Percentiles rank a stretch among this genome's conserved stretches.
Conservation (phyloP, 2,329 filamentous ascomycete species). For the Chaetomium sp. region DNA sequence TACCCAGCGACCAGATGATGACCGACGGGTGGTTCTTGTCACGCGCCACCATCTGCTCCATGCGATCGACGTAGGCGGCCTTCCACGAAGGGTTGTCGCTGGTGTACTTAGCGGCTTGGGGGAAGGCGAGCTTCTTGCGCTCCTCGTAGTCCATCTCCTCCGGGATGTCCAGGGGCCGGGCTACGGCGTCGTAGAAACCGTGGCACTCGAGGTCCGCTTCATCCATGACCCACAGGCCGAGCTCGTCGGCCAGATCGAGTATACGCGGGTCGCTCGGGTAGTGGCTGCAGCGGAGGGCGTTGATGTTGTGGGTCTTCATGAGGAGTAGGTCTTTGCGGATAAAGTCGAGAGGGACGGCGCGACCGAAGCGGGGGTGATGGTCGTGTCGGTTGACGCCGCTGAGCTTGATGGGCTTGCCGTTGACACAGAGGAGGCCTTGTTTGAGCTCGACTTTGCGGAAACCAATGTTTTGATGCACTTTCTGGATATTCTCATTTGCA, state of each 20-base stretch:
- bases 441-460: constrained; percentile 60
- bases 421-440: constrained; percentile 54
- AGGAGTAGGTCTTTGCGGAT: constrained; percentile 55
- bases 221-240: constrained; percentile 57
- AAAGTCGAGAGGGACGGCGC: constrained; percentile 56
- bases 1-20: constrained; percentile 67
- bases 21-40: constrained; percentile 67
- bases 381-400: constrained; percentile 65
- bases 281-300: constrained; percentile 62
- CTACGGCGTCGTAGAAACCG: constrained; percentile 45
- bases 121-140: constrained; percentile 50
- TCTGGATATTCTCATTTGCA: constrained; percentile 28
- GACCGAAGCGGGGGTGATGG: constrained; percentile 58
- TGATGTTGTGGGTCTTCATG: constrained; percentile 68
- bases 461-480: constrained; percentile 49
- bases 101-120: constrained; percentile 50
- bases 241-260: constrained; percentile 55
- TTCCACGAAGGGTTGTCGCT: constrained; percentile 56
- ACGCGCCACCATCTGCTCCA: constrained; percentile 55
- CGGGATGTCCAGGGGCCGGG: constrained; percentile 45
- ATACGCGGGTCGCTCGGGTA: constrained; percentile 58
- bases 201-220: constrained; percentile 49
- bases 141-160: constrained; percentile 54
- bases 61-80: constrained; percentile 61
- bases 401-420: constrained; percentile 54